Evolutionary conservation across 2,329 filamentous ascomycete genomes (phyloP), one percentile per base, ranked within the genome.

Genomic region (Scleromitrula shiraiana): DNA sequence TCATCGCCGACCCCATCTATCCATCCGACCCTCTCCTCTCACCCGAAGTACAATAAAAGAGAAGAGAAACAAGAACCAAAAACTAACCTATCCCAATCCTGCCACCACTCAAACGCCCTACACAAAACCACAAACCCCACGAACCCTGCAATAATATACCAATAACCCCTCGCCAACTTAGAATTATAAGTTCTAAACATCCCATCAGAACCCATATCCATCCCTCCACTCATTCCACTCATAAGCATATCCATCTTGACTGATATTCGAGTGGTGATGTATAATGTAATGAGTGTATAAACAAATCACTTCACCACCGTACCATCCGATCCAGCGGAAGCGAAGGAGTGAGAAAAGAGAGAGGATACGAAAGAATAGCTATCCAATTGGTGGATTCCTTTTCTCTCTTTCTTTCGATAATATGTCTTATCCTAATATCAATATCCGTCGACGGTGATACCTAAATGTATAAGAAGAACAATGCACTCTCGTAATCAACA

Each of bases 141-240:
- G 20, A 73, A 69, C 14, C 67, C 72, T 7, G 70, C 75, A 30
- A 78, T 65, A 27, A 77, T 70, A 58, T 80, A 82, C 78, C 78
- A 82, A 57, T 74, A 82, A 2, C 69, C 70, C 15, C 67, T 68
- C 14, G 78, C 77, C 42, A 80, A 68, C 33, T 65, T 67, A 59
- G 69, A 69, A 57, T 80, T 80, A 30, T 64, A 64, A 1, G 62
- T 51, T 49, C 67, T 64, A 58, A 74, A 72, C 58, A 67, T 62
- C 15, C 67, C 65, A 44, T 64, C 60, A 51, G 52, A 54, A 29
- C 48, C n/a, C 53, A 52, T 55, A 45, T 59, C 56, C 55, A 57
- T 58, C 9, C 51, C 50, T 26, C 36, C 41, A 43, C 50, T 50
- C 53, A 42, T 49, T 29, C 41, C 32, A 26, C 49, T 48, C 22